phyloP scores from a whole-genome alignment of 495 filamentous ascomycete genomes.

The Penicillium ochrochloron region DNA sequence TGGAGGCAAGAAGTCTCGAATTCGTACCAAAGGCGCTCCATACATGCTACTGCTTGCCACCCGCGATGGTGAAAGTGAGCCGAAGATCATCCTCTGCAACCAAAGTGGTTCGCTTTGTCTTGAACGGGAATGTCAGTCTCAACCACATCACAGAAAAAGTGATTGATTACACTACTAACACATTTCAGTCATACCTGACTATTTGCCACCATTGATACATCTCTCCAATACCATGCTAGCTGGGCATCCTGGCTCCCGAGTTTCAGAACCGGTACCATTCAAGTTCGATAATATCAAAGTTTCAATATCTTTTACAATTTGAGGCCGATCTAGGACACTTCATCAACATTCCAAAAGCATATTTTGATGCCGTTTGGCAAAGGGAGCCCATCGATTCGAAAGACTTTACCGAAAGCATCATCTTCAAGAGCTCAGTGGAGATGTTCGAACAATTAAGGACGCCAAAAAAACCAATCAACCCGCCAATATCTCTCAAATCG shows the following conservation, averaged over 20 bases:
- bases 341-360: not conserved
- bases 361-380: not conserved
- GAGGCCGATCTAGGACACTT: not conserved
- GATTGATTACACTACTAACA: not conserved
- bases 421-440: constrained; percentile 3
- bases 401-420: not conserved
- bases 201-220: not conserved
- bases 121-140: not conserved
- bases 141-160: not conserved
- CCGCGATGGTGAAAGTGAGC: not conserved
- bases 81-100: not conserved
- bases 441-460: not conserved
- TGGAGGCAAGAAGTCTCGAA: not conserved
- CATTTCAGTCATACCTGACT: not conserved
- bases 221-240: not conserved
- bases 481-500: not conserved
- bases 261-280: not conserved
- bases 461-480: not conserved
- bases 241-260: not conserved
- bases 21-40: not conserved
- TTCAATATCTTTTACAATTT: not conserved
- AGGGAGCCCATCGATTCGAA: not conserved
- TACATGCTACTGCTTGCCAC: not conserved
- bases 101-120: not conserved
- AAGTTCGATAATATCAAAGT: not conserved